Percentiles rank a stretch among this genome's conserved stretches.
Conservation (phyloP, 108 stramenopile species). For the Ochromonas danica region DNA sequence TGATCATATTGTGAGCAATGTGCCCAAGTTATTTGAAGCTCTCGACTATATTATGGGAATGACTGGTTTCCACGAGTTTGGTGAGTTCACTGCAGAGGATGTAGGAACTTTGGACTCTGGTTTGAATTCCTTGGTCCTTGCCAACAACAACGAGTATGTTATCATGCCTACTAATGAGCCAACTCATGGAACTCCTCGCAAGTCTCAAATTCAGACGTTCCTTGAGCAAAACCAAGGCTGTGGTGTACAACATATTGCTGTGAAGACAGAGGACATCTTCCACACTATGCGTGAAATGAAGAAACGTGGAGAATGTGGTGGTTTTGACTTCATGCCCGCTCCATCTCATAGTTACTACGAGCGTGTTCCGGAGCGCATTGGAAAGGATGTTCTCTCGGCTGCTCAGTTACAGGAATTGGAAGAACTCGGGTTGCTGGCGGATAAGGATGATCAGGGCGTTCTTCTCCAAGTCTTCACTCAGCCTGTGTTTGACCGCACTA, state of each 20-base stretch:
- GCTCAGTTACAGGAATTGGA: constrained; percentile 59
- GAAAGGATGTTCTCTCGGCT: constrained; percentile 46
- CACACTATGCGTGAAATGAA: constrained; percentile 66
- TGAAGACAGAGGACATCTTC: constrained; percentile 76
- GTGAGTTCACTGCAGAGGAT: constrained; percentile 77
- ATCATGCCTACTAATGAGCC: constrained; percentile 80
- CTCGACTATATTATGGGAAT: constrained; percentile 56
- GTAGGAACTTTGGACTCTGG: constrained; percentile 79
- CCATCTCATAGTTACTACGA: constrained; percentile 70
- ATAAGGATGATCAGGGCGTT: constrained; percentile 78
- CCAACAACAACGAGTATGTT: constrained; percentile 58
- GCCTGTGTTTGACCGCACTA: constrained; percentile 76
- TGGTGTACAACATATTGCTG: constrained; percentile 79
- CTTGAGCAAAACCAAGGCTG: constrained; percentile 78
- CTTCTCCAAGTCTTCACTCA: constrained; percentile 79
- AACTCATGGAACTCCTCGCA: constrained; percentile 51
- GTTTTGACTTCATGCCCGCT: constrained; percentile 75
- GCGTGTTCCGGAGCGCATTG: constrained; percentile 50
- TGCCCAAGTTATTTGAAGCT: constrained; percentile 56
- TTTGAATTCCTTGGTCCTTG: constrained; percentile 73
- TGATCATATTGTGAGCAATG: constrained; percentile 73
- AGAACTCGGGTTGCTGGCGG: constrained; percentile 73
- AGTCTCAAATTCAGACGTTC: constrained; percentile 69
- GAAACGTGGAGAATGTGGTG: constrained; percentile 62
- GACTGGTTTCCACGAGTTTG: constrained; percentile 76